Evolutionary conservation across 73 alveolate genomes (phyloP).

Genomic region (Paramecium sonneborni): DNA sequence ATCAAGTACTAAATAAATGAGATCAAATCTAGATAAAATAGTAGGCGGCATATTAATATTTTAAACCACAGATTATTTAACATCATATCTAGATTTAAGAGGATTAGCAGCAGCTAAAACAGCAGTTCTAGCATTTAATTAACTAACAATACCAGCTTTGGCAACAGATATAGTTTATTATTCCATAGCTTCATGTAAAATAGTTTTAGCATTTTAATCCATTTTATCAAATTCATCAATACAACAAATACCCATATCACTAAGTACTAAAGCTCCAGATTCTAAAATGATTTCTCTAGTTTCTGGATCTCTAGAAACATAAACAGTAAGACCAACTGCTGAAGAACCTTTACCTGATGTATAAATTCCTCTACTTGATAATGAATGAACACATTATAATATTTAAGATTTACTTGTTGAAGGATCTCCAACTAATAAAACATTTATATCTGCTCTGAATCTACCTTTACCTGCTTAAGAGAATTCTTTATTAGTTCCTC

Average conservation of each 20-base stretch:
- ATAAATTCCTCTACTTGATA: conserved; percentile 98
- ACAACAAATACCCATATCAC: conserved; percentile 99
- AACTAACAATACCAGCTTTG: conserved; percentile 99
- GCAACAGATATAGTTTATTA: conserved; percentile 96
- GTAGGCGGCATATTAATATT: conserved; percentile 98
- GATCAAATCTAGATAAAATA: conserved; percentile 96
- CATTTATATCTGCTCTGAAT: conserved; percentile 95
- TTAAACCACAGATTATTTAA: conserved; percentile 96
- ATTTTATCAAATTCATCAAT: conserved; percentile 99
- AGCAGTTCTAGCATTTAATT: conserved; percentile 99
- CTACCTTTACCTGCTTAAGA: conserved; percentile 89
- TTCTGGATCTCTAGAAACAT: conserved; percentile 98
- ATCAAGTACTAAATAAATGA: conserved; percentile 97
- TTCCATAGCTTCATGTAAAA: conserved; percentile 84
- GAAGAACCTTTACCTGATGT: conserved; percentile 99
- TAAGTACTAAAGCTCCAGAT: conserved; percentile 98
- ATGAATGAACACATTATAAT: conserved; percentile 86
- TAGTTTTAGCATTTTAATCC: conserved; percentile 95
- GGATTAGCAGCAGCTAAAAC: conserved; percentile 99
- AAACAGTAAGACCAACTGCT: conserved; percentile 99
- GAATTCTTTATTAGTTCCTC: conserved; percentile 94
- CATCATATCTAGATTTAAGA: conserved; percentile 78
- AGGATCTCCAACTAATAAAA: conserved; percentile 99
- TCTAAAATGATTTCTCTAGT: conserved; percentile 97
- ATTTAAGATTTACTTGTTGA: conserved; percentile 99